Evolutionary conservation across 1,139 yeast species (phyloP), one percentile per base, ranked within the genome.

Genomic region (Eremothecium gossypii): DNA sequence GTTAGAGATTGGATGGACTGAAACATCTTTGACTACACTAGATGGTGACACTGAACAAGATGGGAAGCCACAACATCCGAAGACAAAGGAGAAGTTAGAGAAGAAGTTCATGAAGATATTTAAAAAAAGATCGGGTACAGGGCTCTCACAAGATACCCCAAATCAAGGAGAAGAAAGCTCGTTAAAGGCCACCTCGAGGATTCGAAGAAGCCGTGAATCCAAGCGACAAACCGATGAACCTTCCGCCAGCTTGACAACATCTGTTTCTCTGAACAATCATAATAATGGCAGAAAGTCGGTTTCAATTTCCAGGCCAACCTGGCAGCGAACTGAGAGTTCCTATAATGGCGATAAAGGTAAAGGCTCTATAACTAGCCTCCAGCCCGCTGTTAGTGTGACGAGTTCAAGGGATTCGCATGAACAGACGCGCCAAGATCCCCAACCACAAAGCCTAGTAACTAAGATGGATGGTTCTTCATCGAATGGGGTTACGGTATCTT

Each of bases 321-420:
- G 23, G 23, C 23, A 17, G 23, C 23, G 23, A 17, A 17, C 5
- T 6, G 23, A 17, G 23, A 17, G 23, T 17, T 17, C 23, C 23
- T 17, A 17, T 17, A 6, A 17, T 17, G 23, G 23, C 23, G 6
- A 6, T 6, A 17, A 17, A 6, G 23, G 23, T 17, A 17, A 17
- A 6, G 23, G 23, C 6, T n/a, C 11, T 29, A 7, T 14, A 34
- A 14, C 55, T 2, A 37, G 50, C 2, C 39, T 56, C 28, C 55
- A 55, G 40, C 60, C 60, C 8, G 60, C 60, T 8, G 55, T 56
- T 1, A 56, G 53, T 17, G 56, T 56, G 4, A 49, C 50, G 4
- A 53, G 58, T 33, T 43, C 51, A 3, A 55, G 47, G 32, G 47
- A 43, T 23, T 45, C 45, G 23, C 23, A 17, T 17, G 23, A 17